phyloP scores from a whole-genome alignment of 345 rosid species.

The Murraya paniculata region DNA sequence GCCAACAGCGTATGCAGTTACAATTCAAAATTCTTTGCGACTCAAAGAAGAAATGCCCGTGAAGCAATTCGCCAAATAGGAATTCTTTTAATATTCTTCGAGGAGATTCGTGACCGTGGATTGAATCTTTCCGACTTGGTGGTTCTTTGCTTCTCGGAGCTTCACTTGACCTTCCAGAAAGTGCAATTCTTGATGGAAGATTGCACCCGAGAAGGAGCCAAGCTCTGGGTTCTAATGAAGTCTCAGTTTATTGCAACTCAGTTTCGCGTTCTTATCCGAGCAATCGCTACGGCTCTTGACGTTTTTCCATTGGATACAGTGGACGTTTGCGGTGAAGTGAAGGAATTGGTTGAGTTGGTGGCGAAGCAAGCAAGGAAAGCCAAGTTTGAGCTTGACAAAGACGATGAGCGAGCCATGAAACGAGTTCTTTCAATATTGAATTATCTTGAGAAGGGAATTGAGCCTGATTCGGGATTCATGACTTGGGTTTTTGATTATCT shows the following conservation, averaged over 20 bases:
- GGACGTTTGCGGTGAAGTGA: conserved; percentile 55
- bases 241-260: conserved; percentile 47
- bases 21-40: conserved; percentile 42
- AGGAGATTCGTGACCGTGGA: conserved; percentile 47
- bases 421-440: conserved; percentile 35
- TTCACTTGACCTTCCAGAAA: conserved; percentile 69
- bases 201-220: conserved; percentile 62
- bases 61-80: conserved; percentile 50
- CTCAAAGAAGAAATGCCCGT: conserved; percentile 49
- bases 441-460: conserved; percentile 50
- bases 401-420: conserved; percentile 44
- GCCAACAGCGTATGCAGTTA: conserved; percentile 40
- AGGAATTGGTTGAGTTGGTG: conserved; percentile 65
- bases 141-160: conserved; percentile 56
- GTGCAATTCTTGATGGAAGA: conserved; percentile 67
- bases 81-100: conserved; percentile 51
- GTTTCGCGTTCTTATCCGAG: conserved; percentile 41
- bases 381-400: conserved; percentile 39
- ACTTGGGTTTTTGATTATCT: conserved; percentile 50
- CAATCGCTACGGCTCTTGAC: conserved; percentile 56
- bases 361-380: conserved; percentile 55
- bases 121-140: conserved; percentile 26
- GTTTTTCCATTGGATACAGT: conserved; percentile 48
- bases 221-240: conserved; percentile 54
- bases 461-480: conserved; percentile 39